A percentile compares a stretch with the other conserved stretches of the same genome.
Evolutionary conservation across 495 filamentous ascomycete genomes (phyloP).

Genomic region (Podospora pseudocomata): DNA sequence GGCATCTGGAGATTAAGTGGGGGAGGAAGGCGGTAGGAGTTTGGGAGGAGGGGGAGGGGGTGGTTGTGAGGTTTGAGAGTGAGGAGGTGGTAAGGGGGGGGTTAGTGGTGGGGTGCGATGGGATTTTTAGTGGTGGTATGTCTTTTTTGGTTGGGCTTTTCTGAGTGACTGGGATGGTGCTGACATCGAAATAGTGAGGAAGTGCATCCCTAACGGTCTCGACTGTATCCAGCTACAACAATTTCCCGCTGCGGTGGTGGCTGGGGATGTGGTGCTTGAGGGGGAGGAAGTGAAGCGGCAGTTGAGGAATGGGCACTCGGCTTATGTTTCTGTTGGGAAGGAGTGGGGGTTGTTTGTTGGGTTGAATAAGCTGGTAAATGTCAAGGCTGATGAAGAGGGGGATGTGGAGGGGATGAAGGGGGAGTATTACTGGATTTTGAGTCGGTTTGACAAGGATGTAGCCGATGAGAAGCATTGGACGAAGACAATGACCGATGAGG

Average conservation of each 20-base stretch:
- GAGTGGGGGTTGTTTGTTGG: constrained; percentile 30
- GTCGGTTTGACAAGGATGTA: constrained; percentile 13
- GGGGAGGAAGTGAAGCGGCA: constrained; percentile 28
- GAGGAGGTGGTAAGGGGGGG: constrained; percentile 51
- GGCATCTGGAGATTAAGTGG: constrained; percentile 34
- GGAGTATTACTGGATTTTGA: constrained; percentile 32
- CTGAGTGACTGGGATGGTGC: too few relatives aligned
- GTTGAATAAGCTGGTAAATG: constrained; percentile 17
- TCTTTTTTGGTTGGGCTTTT: background rate
- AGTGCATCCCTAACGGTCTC: too few relatives aligned
- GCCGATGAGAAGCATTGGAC: constrained; percentile 24
- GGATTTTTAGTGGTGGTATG: background rate
- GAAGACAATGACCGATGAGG: constrained; percentile 17
- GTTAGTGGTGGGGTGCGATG: constrained; percentile 40
- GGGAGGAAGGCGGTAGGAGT: constrained; percentile 29
- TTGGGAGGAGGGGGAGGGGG: constrained; percentile 41
- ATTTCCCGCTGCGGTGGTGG: constrained; percentile 19
- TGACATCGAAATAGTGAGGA: too few relatives aligned
- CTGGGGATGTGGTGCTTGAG: constrained; percentile 26
- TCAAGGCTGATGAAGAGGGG: constrained; percentile 17
- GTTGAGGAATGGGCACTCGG: constrained; percentile 30
- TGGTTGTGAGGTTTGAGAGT: constrained; percentile 69
- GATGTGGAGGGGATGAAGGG: constrained; percentile 2
- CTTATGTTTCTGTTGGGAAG: constrained; percentile 13
- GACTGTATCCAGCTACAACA: background rate